phyloP scores from a whole-genome alignment of 495 filamentous ascomycete genomes.

The Daldinia concentrica region DNA sequence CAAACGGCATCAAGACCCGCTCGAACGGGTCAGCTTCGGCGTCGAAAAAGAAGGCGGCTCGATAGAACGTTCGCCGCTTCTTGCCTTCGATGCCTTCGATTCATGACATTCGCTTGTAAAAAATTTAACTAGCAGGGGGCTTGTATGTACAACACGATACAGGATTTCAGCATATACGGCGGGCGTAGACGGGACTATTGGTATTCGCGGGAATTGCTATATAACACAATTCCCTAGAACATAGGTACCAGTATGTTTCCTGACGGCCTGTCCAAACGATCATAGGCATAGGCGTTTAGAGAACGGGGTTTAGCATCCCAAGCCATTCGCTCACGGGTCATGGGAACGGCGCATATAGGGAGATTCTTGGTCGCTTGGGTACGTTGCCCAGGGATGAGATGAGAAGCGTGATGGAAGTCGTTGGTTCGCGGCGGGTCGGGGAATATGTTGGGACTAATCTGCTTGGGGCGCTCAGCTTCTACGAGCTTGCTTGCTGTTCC shows the following conservation, averaged over 20 bases:
- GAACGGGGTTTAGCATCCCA: constrained; percentile 28
- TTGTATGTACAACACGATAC: constrained; percentile 32
- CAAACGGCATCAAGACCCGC: constrained; percentile 39
- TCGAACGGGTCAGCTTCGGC: constrained; percentile 36
- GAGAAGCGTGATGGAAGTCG: background rate
- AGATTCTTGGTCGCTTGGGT: constrained; percentile 33
- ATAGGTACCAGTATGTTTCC: constrained; percentile 7
- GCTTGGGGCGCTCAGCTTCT: background rate
- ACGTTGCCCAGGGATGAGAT: constrained; percentile 8
- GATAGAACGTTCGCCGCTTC: constrained; percentile 16
- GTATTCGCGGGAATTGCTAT: background rate
- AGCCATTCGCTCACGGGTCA: constrained; percentile 37
- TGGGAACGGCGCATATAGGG: constrained; percentile 23
- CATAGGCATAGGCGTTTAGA: constrained; percentile 38
- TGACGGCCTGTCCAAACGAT: constrained; percentile 15
- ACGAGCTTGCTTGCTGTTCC: background rate
- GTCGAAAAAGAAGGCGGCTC: constrained; percentile 30
- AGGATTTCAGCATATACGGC: constrained; percentile 27
- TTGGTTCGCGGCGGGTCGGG: constrained; percentile 2
- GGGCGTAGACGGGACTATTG: constrained; percentile 15
- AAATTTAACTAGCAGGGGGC: constrained; percentile 20
- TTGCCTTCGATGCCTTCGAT: constrained; percentile 10
- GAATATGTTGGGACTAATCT: background rate
- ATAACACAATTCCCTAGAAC: background rate
- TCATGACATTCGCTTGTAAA: constrained; percentile 40